These are phyloP conservation scores for Amoeboaphelidium protococcarum DNA, from an alignment of 371 early-diverging fungal species.

Conservation along the genomic window DNA sequence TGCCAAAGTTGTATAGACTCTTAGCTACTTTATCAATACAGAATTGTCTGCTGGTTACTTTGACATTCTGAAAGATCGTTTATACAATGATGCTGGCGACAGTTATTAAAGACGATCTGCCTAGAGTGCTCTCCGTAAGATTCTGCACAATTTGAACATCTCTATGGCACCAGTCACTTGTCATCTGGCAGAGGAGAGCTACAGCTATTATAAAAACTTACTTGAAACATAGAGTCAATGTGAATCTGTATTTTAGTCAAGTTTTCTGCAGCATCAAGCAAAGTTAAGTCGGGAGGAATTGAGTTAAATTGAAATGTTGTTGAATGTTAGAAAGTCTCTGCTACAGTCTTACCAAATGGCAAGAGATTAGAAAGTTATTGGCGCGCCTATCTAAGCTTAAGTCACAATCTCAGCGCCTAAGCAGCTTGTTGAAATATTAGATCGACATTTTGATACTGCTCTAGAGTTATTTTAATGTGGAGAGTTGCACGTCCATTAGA, in stretches of 20 bases:
- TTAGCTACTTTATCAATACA: slow-evolving; percentile 36
- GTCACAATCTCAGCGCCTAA: background rate
- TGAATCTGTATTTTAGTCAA: background rate
- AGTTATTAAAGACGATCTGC: slow-evolving; percentile 24
- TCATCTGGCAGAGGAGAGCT: background rate
- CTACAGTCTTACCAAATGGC: background rate
- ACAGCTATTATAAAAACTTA: background rate
- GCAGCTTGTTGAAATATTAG: background rate
- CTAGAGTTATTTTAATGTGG: background rate
- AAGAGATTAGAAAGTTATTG: background rate
- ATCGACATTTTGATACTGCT: background rate
- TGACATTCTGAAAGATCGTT: slow-evolving; percentile 51
- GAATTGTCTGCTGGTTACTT: slow-evolving; percentile 51
- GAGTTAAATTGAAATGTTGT: background rate
- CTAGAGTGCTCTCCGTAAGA: slow-evolving; percentile 25
- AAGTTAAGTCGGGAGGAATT: background rate
- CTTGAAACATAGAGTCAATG: background rate
- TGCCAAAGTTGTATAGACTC: slow-evolving; percentile 33
- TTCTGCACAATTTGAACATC: background rate
- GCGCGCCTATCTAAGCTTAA: background rate
- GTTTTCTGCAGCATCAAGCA: background rate
- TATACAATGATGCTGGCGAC: slow-evolving; percentile 28
- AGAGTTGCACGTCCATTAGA: background rate
- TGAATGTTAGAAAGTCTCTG: background rate
- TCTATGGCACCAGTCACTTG: background rate